Percentiles rank a stretch among this genome's conserved stretches.
phyloP scores from a whole-genome alignment of 176 grass and related monocot genomes.

The Avena insularis region DNA sequence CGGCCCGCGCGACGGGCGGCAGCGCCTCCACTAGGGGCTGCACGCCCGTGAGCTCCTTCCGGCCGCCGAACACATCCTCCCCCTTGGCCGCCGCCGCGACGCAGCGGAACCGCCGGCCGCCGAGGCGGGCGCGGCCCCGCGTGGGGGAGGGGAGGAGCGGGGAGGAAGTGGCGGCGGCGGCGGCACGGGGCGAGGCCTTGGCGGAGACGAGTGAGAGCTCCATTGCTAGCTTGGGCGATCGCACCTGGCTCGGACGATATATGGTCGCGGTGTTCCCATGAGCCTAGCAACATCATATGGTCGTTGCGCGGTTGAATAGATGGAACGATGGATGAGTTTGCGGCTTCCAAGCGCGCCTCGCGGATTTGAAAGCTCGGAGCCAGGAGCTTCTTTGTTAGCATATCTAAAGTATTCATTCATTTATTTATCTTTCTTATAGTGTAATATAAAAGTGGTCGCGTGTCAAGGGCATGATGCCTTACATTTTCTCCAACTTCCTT shows the following conservation, averaged over 20 bases:
- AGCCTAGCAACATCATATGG: conserved; percentile 28
- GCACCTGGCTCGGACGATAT: not conserved
- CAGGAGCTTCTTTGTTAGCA: not conserved
- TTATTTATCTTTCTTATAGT: not conserved
- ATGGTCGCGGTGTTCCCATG: not conserved
- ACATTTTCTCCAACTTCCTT: too few relatives aligned
- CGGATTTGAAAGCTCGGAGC: not conserved
- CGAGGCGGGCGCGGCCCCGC: conserved; percentile 22
- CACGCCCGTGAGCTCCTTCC: conserved; percentile 62
- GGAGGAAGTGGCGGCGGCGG: not conserved
- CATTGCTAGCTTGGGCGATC: conserved; percentile 34
- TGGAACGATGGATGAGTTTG: conserved; percentile 39
- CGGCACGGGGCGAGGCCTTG: conserved; percentile 9
- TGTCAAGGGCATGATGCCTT: too few relatives aligned
- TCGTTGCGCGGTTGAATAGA: conserved; percentile 26
- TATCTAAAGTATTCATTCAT: not conserved
- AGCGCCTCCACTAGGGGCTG: conserved; percentile 70
- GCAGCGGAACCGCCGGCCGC: conserved; percentile 29
- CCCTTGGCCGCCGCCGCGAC: not conserved
- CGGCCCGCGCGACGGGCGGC: conserved; percentile 62
- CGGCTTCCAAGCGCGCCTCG: conserved; percentile 16
- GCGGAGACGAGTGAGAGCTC: conserved; percentile 36
- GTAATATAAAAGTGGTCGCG: too few relatives aligned
- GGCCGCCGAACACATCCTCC: conserved; percentile 58
- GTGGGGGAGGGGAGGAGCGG: not conserved